These are phyloP conservation scores for Bombardia bombarda DNA, from an alignment of 495 filamentous ascomycete species.

Conservation along the genomic window DNA sequence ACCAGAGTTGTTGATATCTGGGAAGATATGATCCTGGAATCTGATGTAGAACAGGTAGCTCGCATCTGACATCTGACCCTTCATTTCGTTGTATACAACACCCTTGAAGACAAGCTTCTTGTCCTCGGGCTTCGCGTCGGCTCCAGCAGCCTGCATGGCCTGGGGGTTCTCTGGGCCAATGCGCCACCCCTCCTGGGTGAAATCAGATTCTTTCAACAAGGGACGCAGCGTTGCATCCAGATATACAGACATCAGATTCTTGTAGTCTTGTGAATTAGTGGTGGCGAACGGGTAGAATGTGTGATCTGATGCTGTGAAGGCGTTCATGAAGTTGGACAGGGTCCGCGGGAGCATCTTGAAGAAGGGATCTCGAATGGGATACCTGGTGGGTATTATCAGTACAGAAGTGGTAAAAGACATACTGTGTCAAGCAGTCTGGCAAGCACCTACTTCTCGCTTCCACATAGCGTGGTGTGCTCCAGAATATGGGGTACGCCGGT, in stretches of 20 bases:
- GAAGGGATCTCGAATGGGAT: constrained; percentile 94
- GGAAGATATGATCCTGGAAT: constrained; percentile 91
- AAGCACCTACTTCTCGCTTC: constrained; percentile 77
- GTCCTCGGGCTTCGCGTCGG: constrained; percentile 29
- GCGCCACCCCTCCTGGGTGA: constrained; percentile 93
- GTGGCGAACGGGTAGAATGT: constrained; percentile 98
- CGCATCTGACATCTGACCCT: constrained; percentile 96
- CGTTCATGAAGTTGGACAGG: constrained; percentile 98
- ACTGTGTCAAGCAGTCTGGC: too few species aligned
- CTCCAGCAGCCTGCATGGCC: constrained; percentile 37
- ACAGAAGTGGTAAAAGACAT: background rate
- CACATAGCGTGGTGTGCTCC: constrained; percentile 93
- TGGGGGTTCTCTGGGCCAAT: constrained; percentile 84
- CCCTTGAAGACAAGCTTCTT: constrained; percentile 87
- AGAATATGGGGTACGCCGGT: constrained; percentile 96
- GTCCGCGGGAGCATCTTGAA: constrained; percentile 99
- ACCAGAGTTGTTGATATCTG: constrained; percentile 88
- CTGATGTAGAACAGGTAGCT: constrained; percentile 91
- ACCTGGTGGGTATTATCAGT: constrained; percentile 43
- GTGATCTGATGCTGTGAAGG: constrained; percentile 90
- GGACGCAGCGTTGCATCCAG: constrained; percentile 89
- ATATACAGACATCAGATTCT: constrained; percentile 93
- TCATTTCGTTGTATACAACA: constrained; percentile 99
- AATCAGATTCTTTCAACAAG: constrained; percentile 81
- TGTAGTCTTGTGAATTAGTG: constrained; percentile 92